Conservation (phyloP, 306 rosid species). For the Prunus mira region DNA sequence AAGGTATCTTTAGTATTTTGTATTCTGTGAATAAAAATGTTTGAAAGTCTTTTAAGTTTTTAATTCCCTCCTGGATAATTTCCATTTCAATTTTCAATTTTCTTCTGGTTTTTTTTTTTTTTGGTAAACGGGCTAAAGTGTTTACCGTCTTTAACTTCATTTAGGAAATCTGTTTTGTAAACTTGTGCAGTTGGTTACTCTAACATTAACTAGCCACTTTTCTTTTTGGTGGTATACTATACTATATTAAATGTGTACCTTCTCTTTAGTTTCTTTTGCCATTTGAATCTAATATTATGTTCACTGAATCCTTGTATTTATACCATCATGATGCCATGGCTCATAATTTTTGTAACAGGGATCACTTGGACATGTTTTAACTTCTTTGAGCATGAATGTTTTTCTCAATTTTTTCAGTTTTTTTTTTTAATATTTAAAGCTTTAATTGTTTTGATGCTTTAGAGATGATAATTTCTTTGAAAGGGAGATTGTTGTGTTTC, state of each 20-base stretch:
- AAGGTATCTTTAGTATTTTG: too few relatives aligned
- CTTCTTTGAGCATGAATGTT: background rate
- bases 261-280: background rate
- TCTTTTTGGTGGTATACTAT: background rate
- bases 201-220: background rate
- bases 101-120: too few relatives aligned
- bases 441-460: background rate
- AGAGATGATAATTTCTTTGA: background rate
- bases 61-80: too few relatives aligned
- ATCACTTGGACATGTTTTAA: background rate
- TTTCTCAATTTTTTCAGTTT: background rate
- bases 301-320: background rate
- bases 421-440: background rate
- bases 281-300: background rate
- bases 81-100: too few relatives aligned
- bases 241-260: background rate
- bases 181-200: too few relatives aligned
- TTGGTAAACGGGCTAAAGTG: background rate
- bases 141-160: background rate
- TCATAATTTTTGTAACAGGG: background rate
- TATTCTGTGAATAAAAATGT: too few relatives aligned
- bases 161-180: background rate
- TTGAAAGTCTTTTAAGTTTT: too few relatives aligned
- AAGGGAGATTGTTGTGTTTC: conserved; percentile 4
- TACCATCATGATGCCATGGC: background rate